Base-by-base conservation (phyloP, 108 stramenopile genomes). In the Nitzschia putrida region DNA sequence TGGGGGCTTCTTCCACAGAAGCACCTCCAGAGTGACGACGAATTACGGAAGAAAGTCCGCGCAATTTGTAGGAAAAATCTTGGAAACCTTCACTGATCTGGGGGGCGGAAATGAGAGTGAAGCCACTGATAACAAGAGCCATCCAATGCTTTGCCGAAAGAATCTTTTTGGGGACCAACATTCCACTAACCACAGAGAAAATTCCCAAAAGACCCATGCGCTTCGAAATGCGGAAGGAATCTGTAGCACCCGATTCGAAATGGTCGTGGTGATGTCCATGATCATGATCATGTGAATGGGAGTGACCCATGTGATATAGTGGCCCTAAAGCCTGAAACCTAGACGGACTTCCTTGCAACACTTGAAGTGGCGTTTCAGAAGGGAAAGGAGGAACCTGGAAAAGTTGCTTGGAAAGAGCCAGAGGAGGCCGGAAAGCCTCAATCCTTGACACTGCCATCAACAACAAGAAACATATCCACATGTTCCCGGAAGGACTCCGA, bases 251-350 rank as follows among this genome's bases (percentile, higher is more conserved):
- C 65, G 73, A 45, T 55, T 34, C 66, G 25, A 14, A 55, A 25
- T 73, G 23, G 41, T 61, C 57, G 44, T 69, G 43, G 45, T 61
- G 34, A 45, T 43, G 55, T 49, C 72, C 3, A 42, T 69, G 41
- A 49, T 80, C 77, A 67, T 79, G 67, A 66, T 81, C 74, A 66
- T 85, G 84, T 43, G 57, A 64, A 54, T 79, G 78, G 20, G 72
- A 74, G 43, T 85, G 80, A 2, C 83, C 83, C 76, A 85, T 75
- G 76, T 85, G 83, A 59, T 40, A 74, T 52, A 24, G 23, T 6
- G 65, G 34, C 1, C 13, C 20, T 14, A 59, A 16, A 0, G 37
- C 37, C 34, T 40, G 20, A 50, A 20, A 18, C 49, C 18, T 50
- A 50, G 18, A 50, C 1, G 49, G 5, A 5, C 5, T 1, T 50